Base-by-base conservation (phyloP, 441 rosid genomes). In the Adansonia gregorii region DNA sequence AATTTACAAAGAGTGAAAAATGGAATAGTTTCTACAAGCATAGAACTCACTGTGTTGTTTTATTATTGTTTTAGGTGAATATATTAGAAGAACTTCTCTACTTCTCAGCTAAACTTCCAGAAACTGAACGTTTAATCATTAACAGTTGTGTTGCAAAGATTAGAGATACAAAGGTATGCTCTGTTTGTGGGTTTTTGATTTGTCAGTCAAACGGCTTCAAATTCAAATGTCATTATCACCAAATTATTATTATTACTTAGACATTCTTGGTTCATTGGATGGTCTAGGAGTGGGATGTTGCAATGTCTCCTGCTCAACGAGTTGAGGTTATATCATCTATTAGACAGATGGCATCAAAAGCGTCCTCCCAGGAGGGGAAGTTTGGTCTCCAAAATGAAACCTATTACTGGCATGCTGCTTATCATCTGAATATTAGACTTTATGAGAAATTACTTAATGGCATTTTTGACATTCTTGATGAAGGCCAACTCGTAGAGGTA, bases 401-500 rank as follows among this genome's bases (percentile, higher is more conserved):
- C 69, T 82, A 75, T 77, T 92, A 89, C 73, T 94, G 98, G 98
- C 86, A 89, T 82, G 88, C 92, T 80, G 84, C 85, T 79, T 94
- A 93, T 87, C 97, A 92, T 80, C 81, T 94, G 86, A 94, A 96
- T 77, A 60, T 91, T 72, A 88, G 93, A 82, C 89, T 96, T 82
- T 94, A 96, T 79, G 92, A 92, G 84, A 93, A 90, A 79, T 84
- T 96, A 81, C 88, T 96, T 55, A 84, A 78, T 87, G 89, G 89
- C 75, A 63, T 92, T 76, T 94, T 96, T 83, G 99, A 96, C 80
- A 80, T 89, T 82, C 99, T 96, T 82, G 99, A 96, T 59, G 99
- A 96, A 85, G 90, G 90, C 82, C 98, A 94, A 86, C 90, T 96
- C 77, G 87, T 93, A 83, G 93, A 90, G 98, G 99, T 96, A 86